Percentiles rank a stretch among this genome's conserved stretches.
These are phyloP conservation scores for Viridothelium virens DNA, from an alignment of 495 filamentous ascomycete genomes.

Conservation along the genomic window DNA sequence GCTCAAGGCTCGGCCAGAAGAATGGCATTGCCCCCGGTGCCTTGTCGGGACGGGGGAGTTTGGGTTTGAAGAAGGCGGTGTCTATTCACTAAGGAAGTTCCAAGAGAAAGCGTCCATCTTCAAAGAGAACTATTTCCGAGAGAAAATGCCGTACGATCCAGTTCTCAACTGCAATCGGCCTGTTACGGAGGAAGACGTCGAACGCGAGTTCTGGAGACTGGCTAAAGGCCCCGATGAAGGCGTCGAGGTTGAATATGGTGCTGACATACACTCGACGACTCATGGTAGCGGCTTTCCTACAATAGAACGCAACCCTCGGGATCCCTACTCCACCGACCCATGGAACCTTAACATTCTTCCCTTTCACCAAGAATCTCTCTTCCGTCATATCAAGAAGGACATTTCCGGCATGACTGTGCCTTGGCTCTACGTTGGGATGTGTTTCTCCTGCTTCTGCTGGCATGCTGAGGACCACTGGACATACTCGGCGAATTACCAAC, in stretches of 20 bases:
- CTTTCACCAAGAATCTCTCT: conserved; percentile 82
- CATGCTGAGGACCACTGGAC: conserved; percentile 98
- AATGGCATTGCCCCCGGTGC: conserved; percentile 96
- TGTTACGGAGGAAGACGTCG: conserved; percentile 91
- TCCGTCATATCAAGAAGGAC: conserved; percentile 94
- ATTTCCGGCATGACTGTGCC: conserved; percentile 99
- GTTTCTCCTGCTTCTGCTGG: conserved; percentile 99
- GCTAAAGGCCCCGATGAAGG: conserved; percentile 90
- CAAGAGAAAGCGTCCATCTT: conserved; percentile 94
- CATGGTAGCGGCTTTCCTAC: conserved; percentile 98
- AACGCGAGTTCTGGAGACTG: conserved; percentile 93
- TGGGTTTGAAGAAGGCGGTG: conserved; percentile 92
- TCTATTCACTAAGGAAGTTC: conserved; percentile 93
- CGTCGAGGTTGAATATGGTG: conserved; percentile 96
- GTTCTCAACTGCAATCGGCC: conserved; percentile 57
- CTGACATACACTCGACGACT: conserved; percentile 96
- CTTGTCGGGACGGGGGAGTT: conserved; percentile 95
- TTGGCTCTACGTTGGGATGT: conserved; percentile 99
- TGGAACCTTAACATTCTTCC: conserved; percentile 97
- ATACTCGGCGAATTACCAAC: conserved; percentile 98
- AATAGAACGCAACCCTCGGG: conserved; percentile 78
- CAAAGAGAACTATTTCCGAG: conserved; percentile 86
- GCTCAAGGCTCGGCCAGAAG: conserved; percentile 69
- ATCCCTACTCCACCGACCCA: conserved; percentile 77
- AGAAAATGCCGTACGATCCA: conserved; percentile 83